These are phyloP conservation scores for Sporobolus alterniflorus DNA, from an alignment of 202 grass and related monocot genomes.

Conservation along the genomic window DNA sequence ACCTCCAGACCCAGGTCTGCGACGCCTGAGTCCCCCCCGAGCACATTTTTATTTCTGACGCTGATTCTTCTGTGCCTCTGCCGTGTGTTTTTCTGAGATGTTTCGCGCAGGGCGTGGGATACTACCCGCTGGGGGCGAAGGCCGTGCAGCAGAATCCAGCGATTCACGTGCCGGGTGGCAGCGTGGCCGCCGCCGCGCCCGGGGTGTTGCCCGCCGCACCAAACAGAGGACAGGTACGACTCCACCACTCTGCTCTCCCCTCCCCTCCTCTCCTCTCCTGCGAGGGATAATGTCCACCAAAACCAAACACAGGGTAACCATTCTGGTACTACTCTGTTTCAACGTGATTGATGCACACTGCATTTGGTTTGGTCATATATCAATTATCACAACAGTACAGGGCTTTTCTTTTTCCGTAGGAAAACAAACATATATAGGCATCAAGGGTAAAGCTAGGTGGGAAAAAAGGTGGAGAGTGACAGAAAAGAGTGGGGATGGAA, in stretches of 20 bases:
- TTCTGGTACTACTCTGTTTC: not conserved
- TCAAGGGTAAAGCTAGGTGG: not conserved
- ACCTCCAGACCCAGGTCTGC: constrained; percentile 47
- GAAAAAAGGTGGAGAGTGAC: not conserved
- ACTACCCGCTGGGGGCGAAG: constrained; percentile 40
- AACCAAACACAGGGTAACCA: too few species aligned
- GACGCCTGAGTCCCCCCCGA: not conserved
- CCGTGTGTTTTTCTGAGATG: not conserved
- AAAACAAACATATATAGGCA: not conserved
- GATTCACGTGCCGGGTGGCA: not conserved
- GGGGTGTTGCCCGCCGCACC: constrained; percentile 5
- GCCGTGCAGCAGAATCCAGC: constrained; percentile 36
- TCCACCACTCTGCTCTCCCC: not conserved
- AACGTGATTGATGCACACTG: not conserved
- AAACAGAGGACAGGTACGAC: constrained; percentile 33
- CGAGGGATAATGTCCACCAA: too few species aligned
- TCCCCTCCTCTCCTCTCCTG: too few species aligned
- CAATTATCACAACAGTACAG: not conserved
- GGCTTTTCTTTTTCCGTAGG: too few species aligned
- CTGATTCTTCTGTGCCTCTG: too few species aligned
- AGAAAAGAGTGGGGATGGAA: not conserved
- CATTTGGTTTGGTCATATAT: not conserved
- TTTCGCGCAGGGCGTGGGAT: constrained; percentile 53
- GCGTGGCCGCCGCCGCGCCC: not conserved
- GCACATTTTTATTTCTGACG: too few species aligned